Evolutionary conservation across 2,329 filamentous ascomycete genomes (phyloP).

Genomic region (Botryotinia convoluta): DNA sequence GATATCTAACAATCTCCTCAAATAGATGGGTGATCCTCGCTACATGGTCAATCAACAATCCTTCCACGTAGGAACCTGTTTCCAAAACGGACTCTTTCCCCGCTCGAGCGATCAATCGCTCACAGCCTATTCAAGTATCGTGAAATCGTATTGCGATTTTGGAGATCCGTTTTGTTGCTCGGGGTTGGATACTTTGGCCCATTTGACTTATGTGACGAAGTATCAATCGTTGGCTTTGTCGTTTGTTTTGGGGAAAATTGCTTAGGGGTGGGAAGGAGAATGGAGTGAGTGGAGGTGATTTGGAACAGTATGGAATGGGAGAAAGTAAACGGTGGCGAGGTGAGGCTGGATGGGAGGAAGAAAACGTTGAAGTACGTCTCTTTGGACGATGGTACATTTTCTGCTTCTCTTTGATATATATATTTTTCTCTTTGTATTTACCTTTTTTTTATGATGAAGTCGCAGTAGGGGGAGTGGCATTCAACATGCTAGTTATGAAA

Average conservation of each 20-base stretch:
- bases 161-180: constrained; percentile 8
- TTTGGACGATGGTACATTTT: background rate
- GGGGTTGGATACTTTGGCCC: background rate
- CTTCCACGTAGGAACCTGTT: constrained; percentile 11
- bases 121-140: background rate
- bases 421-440: background rate
- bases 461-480: background rate
- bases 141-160: constrained; percentile 6
- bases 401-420: background rate
- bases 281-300: background rate
- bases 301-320: no score
- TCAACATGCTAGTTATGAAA: background rate
- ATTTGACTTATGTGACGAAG: background rate
- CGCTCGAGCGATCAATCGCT: background rate
- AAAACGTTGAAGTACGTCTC: background rate
- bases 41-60: background rate
- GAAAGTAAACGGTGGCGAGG: no score
- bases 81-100: constrained; percentile 11
- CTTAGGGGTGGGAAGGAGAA: background rate
- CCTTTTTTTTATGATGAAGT: background rate
- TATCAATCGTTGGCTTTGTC: background rate
- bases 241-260: constrained; percentile 8
- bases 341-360: background rate
- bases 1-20: background rate
- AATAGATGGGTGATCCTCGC: constrained; percentile 6